Evolutionary conservation across 331 rosid genomes (phyloP).

Genomic region (Ulmus americana): DNA sequence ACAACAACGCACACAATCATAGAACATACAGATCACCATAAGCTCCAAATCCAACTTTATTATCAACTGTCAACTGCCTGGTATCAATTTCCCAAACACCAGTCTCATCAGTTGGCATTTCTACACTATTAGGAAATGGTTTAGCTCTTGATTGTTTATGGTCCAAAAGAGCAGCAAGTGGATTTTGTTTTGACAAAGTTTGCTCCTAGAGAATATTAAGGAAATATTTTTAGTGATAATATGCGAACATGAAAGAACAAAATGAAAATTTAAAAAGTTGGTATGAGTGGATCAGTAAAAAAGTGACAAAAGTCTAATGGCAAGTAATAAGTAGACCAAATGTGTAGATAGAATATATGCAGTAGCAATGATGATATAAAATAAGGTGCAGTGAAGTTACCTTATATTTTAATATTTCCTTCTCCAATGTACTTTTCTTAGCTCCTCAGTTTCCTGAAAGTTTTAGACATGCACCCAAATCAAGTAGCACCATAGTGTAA

Average conservation of each 20-base stretch:
- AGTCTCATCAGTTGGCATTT: conserved; percentile 85
- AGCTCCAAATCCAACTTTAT: conserved; percentile 94
- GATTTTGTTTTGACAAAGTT: conserved; percentile 50
- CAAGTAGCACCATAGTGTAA: not conserved
- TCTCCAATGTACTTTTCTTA: conserved; percentile 62
- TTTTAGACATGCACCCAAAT: conserved; percentile 20
- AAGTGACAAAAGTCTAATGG: too few relatives aligned
- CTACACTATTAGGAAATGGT: conserved; percentile 45
- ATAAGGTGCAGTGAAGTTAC: conserved; percentile 30
- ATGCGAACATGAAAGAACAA: not conserved
- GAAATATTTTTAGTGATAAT: conserved; percentile 19
- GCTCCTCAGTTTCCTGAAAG: conserved; percentile 89
- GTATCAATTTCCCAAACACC: conserved; percentile 98
- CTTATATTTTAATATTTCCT: conserved; percentile 60
- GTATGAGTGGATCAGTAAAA: too few relatives aligned
- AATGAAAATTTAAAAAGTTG: too few relatives aligned
- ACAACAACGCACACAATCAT: conserved; percentile 19
- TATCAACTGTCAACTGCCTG: conserved; percentile 63
- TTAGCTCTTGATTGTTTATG: conserved; percentile 44
- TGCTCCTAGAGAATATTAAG: conserved; percentile 45
- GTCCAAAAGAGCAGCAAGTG: conserved; percentile 36
- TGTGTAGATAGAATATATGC: not conserved
- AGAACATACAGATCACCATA: conserved; percentile 90
- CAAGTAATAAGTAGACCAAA: not conserved
- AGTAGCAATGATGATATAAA: not conserved